Base-by-base conservation (phyloP, 768 basidiomycete species). In the Panus rudis region DNA sequence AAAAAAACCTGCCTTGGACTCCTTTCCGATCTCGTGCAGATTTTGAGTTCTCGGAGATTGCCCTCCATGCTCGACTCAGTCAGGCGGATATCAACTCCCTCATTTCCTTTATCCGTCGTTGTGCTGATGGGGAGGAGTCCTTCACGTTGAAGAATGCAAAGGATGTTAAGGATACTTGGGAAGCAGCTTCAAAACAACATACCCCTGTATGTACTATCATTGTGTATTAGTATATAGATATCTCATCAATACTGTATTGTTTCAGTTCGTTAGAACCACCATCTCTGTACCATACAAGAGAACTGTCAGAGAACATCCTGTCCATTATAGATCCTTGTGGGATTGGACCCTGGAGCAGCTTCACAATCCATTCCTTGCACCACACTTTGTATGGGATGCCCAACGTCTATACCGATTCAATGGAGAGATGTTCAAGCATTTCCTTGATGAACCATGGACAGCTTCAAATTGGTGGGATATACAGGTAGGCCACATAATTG, bases 401-500 rank as follows among this genome's bases (percentile, higher is more conserved):
- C n/a, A 28, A 6, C 17, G 33, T 7, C 40, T 54, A 10, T 44
- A 16, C 19, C 37, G 38, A 10, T 50, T 37, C 27, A 32, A 50
- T 42, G 52, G 46, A 4, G 22, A 25, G 14, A 5, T 4, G 11
- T 53, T 35, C 34, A 34, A 47, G 2, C 30, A 38, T 3, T 52
- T 47, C 32, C 10, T 42, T 3, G 28, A 52, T 45, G 53, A 54
- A 20, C 53, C 53, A 12, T 45, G 34, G 28, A 54, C 53, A 1
- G 51, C 43, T 2, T 32, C 43, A 34, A 14, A 10, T n/a, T 38
- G 14, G 6, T 52, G 47, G 47, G 25, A 41, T 2, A 31, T 50
- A 10, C 53, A 52, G 46, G 53, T 54, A 39, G 38, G 40, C 38
- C 19, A 6, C 21, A 7, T 11, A n/a, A 17, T 5, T 25, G 16